Evolutionary conservation across 805 yeast species (phyloP), one percentile per base, ranked within the genome.

Genomic region (Gaillardinia entomophila): DNA sequence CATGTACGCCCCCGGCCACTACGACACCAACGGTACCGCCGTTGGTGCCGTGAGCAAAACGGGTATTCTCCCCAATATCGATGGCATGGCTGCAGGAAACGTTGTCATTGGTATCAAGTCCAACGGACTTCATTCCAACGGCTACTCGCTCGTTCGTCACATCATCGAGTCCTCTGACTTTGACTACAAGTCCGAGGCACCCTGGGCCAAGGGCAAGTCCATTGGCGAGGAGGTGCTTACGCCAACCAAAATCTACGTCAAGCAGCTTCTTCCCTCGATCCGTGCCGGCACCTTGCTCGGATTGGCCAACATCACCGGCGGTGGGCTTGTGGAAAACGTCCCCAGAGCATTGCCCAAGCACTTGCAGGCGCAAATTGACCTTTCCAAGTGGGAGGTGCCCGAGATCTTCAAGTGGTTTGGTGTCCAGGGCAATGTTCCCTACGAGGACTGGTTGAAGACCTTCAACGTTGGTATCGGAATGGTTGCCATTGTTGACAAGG

Each of bases 11-110:
- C 87, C 79, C 35, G 95, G 94, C 22, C 97, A 92, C 62, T 92
- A 92, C 55, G 99, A 92, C 61, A 89, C 96, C 39, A 92, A 90
- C 53, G 99, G 99, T 61, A 94, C 98, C 24, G 94, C 97, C 33
- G 89, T 92, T 27, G 99, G 99, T 51, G 98, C 98, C 11, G 97
- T 92, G 4, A 66, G 75, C 45, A 86, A 82, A 51, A 61, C 66
- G 35, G 71, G 75, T 39, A 75, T 92, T 30, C 68, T 92, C 44
- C 99, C 99, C 31, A 73, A 73, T 43, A 54, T 69, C 16, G 66
- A 73, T 16, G 68, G 60, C 30, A 86, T 92, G 95, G 49, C 65
- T 19, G 73, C 63, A 14, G 97, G 97, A 25, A 82, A 92, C 56
- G 77, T 88, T 12, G 56, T 92, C 26, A 66, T 92, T 31, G 99